Conservation (phyloP, 805 yeast genomes). For the Yarrowia sp. region DNA sequence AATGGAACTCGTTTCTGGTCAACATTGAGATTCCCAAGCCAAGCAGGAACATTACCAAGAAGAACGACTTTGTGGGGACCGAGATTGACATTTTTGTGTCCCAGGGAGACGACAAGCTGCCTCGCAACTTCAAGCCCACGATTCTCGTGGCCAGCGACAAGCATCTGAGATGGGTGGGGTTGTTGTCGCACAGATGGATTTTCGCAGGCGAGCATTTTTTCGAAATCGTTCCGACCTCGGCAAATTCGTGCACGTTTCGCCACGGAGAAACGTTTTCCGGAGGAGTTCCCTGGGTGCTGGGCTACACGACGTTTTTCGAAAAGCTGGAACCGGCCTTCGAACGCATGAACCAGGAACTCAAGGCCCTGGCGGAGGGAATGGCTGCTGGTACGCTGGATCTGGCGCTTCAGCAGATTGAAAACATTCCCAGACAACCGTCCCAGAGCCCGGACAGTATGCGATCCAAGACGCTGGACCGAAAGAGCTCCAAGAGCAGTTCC, state of each 20-base stretch:
- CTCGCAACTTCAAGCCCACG: conserved; percentile 17
- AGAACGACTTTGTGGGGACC: conserved; percentile 8
- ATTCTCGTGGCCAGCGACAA: neutral
- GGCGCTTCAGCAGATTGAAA: conserved; percentile 20
- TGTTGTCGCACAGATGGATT: conserved; percentile 20
- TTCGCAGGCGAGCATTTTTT: conserved; percentile 17
- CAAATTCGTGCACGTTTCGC: conserved; percentile 8
- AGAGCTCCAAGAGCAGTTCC: conserved; percentile 13
- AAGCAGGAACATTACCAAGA: neutral
- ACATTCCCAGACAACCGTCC: conserved; percentile 13
- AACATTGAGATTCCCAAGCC: conserved; percentile 13
- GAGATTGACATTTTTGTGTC: conserved; percentile 5
- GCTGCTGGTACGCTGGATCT: neutral
- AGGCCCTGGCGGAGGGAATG: conserved; percentile 22
- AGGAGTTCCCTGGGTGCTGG: neutral
- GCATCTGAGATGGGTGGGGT: conserved; percentile 1
- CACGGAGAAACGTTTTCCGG: conserved; percentile 16
- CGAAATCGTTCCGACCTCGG: neutral
- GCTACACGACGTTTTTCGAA: conserved; percentile 8
- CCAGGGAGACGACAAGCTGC: conserved; percentile 17
- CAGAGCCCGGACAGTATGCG: conserved; percentile 7
- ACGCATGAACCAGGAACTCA: conserved; percentile 29
- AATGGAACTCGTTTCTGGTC: conserved; percentile 34
- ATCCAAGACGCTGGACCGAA: conserved; percentile 3
- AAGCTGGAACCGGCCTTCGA: conserved; percentile 5